A percentile compares a stretch with the other conserved stretches of the same genome.
These are phyloP conservation scores for Nematocida displodere DNA, from an alignment of 371 early-diverging fungal species.

Conservation along the genomic window DNA sequence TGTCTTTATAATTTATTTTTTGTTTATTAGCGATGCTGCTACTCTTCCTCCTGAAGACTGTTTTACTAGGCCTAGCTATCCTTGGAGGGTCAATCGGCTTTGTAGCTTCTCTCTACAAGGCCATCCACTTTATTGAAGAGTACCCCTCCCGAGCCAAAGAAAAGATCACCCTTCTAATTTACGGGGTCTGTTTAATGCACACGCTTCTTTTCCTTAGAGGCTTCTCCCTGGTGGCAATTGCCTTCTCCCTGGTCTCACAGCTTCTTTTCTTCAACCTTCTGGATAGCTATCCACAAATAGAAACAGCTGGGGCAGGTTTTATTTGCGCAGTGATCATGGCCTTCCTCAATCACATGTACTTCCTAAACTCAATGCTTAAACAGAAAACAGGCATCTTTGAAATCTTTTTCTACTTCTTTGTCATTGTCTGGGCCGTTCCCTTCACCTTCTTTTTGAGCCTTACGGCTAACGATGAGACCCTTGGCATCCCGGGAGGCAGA, in stretches of 20 bases:
- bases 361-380: conserved; percentile 44
- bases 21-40: conserved; percentile 35
- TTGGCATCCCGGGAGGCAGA: conserved; percentile 51
- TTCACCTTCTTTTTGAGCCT: conserved; percentile 65
- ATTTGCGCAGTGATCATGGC: conserved; percentile 61
- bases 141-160: conserved; percentile 64
- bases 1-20: conserved; percentile 47
- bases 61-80: conserved; percentile 51
- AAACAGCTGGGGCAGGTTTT: conserved; percentile 59
- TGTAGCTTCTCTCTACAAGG: conserved; percentile 51
- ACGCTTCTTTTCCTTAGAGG: conserved; percentile 58
- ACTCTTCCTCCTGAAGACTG: conserved; percentile 30
- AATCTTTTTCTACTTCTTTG: conserved; percentile 57
- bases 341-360: conserved; percentile 64
- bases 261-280: conserved; percentile 62
- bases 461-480: conserved; percentile 63
- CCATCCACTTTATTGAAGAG: conserved; percentile 65
- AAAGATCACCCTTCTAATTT: conserved; percentile 56
- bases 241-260: conserved; percentile 59
- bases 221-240: conserved; percentile 54
- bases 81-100: conserved; percentile 56
- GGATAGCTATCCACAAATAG: conserved; percentile 61
- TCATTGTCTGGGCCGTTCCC: conserved; percentile 64
- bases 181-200: conserved; percentile 50
- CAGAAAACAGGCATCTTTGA: conserved; percentile 41